Conservation (phyloP, 129 eudicot genomes). For the Saussurea involucrata region DNA sequence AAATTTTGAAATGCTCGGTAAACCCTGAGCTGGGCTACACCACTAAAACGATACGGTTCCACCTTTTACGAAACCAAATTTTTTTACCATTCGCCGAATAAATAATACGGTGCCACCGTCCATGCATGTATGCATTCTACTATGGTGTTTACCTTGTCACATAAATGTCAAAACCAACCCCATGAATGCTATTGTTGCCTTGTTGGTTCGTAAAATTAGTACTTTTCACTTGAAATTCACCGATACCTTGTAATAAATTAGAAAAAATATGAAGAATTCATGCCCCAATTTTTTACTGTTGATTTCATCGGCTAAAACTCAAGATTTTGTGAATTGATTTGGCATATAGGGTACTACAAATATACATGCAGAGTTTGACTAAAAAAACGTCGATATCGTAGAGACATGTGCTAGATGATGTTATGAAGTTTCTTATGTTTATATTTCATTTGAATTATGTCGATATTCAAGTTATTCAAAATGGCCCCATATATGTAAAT, state of each 20-base stretch:
- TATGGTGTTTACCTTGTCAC: background rate
- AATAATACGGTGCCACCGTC: background rate
- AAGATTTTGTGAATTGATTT: background rate
- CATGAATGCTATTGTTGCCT: background rate
- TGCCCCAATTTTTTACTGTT: background rate
- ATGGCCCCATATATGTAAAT: background rate
- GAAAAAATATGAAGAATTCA: background rate
- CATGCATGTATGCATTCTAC: background rate
- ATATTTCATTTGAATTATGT: background rate
- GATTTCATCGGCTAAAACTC: background rate
- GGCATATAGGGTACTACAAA: background rate
- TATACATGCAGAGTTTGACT: background rate
- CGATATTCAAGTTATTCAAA: background rate
- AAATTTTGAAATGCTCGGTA: background rate
- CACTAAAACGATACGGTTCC: no score
- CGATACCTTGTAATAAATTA: no score
- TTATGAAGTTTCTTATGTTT: background rate
- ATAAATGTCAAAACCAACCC: background rate
- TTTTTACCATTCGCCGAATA: no score
- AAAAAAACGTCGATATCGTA: background rate
- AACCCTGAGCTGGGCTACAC: background rate
- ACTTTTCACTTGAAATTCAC: background rate
- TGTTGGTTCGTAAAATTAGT: background rate
- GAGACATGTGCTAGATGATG: background rate
- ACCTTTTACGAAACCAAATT: no score